Evolutionary conservation across 306 rosid species (phyloP).

Genomic region (Quercus berberidifolia): DNA sequence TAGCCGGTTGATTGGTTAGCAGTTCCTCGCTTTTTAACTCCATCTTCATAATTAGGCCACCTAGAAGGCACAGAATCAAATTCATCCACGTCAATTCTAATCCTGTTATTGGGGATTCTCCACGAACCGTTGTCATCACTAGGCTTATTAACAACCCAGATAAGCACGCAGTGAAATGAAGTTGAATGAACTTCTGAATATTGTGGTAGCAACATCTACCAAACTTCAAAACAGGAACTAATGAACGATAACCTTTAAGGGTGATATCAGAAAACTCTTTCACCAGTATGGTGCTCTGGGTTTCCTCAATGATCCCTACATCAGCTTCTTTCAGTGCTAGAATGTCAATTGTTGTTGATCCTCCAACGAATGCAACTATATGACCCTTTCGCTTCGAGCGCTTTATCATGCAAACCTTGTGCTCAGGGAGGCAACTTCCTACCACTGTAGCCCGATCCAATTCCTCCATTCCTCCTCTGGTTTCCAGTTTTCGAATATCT

Average conservation of each 20-base stretch:
- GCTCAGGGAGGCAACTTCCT: slow-evolving; percentile 39
- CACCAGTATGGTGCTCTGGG: slow-evolving; percentile 15
- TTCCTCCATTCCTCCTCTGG: neutral
- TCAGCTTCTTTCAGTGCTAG: slow-evolving; percentile 46
- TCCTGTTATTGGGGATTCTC: slow-evolving; percentile 52
- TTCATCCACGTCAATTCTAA: slow-evolving; percentile 56
- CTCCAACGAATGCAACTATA: slow-evolving; percentile 51
- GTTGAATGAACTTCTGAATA: slow-evolving; percentile 53
- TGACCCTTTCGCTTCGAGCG: slow-evolving; percentile 29
- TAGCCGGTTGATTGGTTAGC: slow-evolving; percentile 5
- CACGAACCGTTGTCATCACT: slow-evolving; percentile 37
- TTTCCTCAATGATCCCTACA: slow-evolving; percentile 30
- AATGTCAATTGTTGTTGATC: slow-evolving; percentile 24
- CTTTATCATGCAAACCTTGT: slow-evolving; percentile 40
- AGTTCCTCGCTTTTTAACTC: slow-evolving; percentile 23
- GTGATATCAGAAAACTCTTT: slow-evolving; percentile 26
- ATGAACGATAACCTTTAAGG: slow-evolving; percentile 14
- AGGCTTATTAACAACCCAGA: slow-evolving; percentile 42
- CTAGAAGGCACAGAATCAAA: slow-evolving; percentile 35
- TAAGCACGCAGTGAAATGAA: slow-evolving; percentile 43
- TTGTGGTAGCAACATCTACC: slow-evolving; percentile 42
- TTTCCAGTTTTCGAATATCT: slow-evolving; percentile 15
- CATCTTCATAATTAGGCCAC: slow-evolving; percentile 58
- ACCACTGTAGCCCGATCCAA: slow-evolving; percentile 29
- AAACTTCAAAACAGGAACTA: slow-evolving; percentile 15